Conservation (phyloP, 1,139 yeast species). For the Sugiyamaella castrensis region DNA sequence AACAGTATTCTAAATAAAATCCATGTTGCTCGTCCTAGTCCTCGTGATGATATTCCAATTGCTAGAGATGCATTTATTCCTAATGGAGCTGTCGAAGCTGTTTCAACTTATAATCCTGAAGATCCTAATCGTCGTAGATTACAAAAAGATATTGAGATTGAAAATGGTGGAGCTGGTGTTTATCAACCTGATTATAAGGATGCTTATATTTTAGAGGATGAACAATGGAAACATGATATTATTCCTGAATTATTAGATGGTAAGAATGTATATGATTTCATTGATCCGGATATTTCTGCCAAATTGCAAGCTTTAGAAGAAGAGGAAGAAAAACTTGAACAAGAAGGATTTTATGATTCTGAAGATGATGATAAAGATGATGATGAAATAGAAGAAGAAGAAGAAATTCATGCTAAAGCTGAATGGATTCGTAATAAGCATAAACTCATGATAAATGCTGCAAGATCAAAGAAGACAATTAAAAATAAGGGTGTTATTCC, state of each 20-base stretch:
- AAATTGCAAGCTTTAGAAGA: conserved; percentile 93
- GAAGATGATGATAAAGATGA: conserved; percentile 66
- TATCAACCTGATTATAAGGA: conserved; percentile 91
- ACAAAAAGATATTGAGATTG: conserved; percentile 86
- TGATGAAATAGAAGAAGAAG: conserved; percentile 54
- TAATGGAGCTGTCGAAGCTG: conserved; percentile 56
- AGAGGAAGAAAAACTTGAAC: conserved; percentile 90
- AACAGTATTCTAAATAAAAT: conserved; percentile 88
- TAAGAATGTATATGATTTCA: conserved; percentile 92
- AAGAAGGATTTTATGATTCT: conserved; percentile 93
- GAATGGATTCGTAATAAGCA: conserved; percentile 94
- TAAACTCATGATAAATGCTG: conserved; percentile 86
- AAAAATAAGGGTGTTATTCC: conserved; percentile 92
- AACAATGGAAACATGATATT: conserved; percentile 94
- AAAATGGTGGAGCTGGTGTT: conserved; percentile 99
- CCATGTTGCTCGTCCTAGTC: conserved; percentile 87
- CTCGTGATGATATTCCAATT: conserved; percentile 68
- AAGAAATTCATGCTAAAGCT: conserved; percentile 81
- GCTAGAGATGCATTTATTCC: conserved; percentile 81
- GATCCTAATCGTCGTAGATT: conserved; percentile 82
- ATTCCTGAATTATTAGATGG: conserved; percentile 98
- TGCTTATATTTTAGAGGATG: conserved; percentile 86
- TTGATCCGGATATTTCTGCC: conserved; percentile 92
- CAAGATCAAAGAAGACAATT: conserved; percentile 81
- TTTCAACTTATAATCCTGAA: conserved; percentile 66